Conservation (phyloP, 345 rosid genomes). For the Streptanthus diversifolius region DNA sequence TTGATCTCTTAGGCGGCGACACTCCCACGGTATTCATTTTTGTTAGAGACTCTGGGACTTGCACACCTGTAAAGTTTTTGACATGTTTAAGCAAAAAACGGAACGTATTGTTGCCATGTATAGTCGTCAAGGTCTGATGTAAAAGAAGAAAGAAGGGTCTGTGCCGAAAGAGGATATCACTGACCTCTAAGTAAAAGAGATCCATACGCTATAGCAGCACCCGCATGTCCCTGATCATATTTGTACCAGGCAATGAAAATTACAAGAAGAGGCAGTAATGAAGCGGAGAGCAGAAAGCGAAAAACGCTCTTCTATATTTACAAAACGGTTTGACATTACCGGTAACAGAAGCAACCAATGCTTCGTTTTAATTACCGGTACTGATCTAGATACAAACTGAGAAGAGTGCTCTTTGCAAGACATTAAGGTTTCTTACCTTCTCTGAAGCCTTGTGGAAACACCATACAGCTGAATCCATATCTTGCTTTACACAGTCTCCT, state of each 20-base stretch:
- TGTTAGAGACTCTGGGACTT: constrained; percentile 60
- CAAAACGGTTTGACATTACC: background rate
- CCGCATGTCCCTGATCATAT: constrained; percentile 70
- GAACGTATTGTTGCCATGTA: background rate
- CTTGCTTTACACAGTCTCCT: constrained; percentile 91
- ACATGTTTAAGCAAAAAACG: background rate
- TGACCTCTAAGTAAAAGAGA: constrained; percentile 86
- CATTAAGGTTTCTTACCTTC: constrained; percentile 41
- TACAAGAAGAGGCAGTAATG: constrained; percentile 7
- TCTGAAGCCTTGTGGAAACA: constrained; percentile 91
- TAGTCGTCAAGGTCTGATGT: background rate
- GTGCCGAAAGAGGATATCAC: constrained; percentile 1
- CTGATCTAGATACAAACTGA: background rate
- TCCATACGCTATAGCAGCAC: constrained; percentile 89
- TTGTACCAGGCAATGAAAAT: background rate
- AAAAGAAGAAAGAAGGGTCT: background rate
- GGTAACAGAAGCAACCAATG: background rate
- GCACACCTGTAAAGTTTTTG: constrained; percentile 47
- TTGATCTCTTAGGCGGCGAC: constrained; percentile 41
- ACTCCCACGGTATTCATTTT: constrained; percentile 40
- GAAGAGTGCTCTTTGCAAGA: background rate
- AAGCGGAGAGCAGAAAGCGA: background rate
- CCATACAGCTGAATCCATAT: constrained; percentile 85
- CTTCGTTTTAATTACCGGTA: background rate
- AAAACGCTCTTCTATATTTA: background rate